A percentile compares a stretch with the other conserved stretches of the same genome.
These are phyloP conservation scores for Leishmania gerbilli DNA, from an alignment of 208 protist genomes.

Conservation along the genomic window DNA sequence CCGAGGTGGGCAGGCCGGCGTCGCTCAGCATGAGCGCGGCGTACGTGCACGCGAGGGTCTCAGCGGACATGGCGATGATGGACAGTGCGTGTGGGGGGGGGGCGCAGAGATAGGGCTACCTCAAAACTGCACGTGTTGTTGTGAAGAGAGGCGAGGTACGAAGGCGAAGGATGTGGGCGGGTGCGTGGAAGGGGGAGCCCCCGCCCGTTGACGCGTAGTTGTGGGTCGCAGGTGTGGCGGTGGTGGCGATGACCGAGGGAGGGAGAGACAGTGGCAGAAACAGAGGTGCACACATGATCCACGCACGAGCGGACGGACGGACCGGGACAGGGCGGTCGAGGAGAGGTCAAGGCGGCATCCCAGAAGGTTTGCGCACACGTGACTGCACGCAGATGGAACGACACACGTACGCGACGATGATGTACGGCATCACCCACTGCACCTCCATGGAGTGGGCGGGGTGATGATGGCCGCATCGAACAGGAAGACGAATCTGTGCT, in stretches of 20 bases:
- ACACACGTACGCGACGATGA: neutral
- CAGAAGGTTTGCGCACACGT: neutral
- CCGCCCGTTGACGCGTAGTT: neutral
- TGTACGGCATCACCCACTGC: neutral
- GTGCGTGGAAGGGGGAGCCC: neutral
- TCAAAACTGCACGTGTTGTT: neutral
- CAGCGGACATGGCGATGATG: slow-evolving; percentile 42
- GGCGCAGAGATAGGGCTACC: neutral
- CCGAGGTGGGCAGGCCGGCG: slow-evolving; percentile 66
- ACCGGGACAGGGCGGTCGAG: neutral
- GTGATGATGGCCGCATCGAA: too few relatives aligned
- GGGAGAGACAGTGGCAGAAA: neutral
- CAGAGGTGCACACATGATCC: neutral
- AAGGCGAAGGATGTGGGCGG: neutral
- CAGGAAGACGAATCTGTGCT: too few relatives aligned
- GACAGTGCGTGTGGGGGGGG: neutral
- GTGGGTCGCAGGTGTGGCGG: neutral
- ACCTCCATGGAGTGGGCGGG: too few relatives aligned
- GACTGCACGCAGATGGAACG: neutral
- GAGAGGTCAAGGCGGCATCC: neutral
- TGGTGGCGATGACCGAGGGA: neutral
- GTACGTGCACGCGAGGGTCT: slow-evolving; percentile 88
- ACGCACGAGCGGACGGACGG: neutral
- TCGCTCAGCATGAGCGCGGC: slow-evolving; percentile 80
- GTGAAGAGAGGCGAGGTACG: neutral